These are phyloP conservation scores for Papiliotrema terrestris DNA, from an alignment of 1,284 basidiomycete species.

Conservation along the genomic window DNA sequence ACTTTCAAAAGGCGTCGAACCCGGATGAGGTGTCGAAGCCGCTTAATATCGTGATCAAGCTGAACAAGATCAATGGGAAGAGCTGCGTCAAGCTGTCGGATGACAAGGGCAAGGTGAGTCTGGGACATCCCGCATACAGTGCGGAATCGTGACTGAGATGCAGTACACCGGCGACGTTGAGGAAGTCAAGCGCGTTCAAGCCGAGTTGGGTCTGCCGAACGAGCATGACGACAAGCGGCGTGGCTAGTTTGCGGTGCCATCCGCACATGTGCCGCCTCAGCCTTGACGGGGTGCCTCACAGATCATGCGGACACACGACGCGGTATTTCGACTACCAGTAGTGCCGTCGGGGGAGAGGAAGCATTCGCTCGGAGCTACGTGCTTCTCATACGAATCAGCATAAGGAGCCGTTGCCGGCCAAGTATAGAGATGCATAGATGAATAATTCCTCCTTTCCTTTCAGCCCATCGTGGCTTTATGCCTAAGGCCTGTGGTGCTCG, in stretches of 20 bases:
- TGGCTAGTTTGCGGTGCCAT: constrained; percentile 15
- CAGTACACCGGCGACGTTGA: constrained; percentile 42
- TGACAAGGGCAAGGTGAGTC: constrained; percentile 71
- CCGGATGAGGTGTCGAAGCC: constrained; percentile 66
- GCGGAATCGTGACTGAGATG: constrained; percentile 1
- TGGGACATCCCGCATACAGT: neutral
- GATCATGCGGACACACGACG: too few species aligned
- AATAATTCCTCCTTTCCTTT: too few species aligned
- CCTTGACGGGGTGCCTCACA: neutral
- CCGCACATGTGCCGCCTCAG: neutral
- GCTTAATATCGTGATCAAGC: constrained; percentile 90
- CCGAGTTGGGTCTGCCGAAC: constrained; percentile 26
- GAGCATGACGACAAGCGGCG: constrained; percentile 24
- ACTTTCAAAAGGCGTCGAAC: constrained; percentile 64
- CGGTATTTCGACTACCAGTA: too few species aligned
- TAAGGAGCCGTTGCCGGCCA: too few species aligned
- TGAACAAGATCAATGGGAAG: constrained; percentile 66
- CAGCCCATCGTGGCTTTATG: too few species aligned
- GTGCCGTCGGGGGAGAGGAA: too few species aligned
- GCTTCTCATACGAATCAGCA: too few species aligned
- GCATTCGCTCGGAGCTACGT: too few species aligned
- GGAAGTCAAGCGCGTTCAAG: constrained; percentile 40
- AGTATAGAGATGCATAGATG: too few species aligned
- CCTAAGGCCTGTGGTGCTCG: too few species aligned
- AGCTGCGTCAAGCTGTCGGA: constrained; percentile 90